phyloP scores from a whole-genome alignment of 208 protist species.

The Leishmania tarentolae region DNA sequence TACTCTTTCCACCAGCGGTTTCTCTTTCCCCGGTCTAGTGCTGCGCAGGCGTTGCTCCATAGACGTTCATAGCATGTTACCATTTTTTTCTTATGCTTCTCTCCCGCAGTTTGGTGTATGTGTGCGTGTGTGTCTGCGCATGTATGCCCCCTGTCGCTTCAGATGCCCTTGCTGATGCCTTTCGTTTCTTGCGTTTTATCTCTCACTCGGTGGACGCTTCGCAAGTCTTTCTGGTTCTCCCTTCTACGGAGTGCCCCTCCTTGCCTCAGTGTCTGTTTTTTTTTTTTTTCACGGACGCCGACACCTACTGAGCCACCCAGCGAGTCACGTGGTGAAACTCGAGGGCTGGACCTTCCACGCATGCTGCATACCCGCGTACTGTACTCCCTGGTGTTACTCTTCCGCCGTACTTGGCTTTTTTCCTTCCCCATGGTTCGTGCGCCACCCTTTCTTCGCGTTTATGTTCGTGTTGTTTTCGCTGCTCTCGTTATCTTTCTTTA shows the following conservation, averaged over 20 bases:
- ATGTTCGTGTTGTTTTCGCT: neutral
- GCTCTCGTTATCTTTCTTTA: neutral
- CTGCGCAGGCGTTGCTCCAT: neutral
- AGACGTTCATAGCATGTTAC: neutral
- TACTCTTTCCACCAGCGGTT: neutral
- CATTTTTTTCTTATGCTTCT: neutral
- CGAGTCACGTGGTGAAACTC: neutral
- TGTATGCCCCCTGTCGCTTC: neutral
- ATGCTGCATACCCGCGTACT: neutral
- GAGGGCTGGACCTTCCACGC: neutral
- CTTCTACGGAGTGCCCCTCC: neutral
- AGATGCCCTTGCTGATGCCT: neutral
- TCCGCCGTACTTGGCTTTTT: neutral
- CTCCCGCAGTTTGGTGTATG: neutral
- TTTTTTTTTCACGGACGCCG: neutral
- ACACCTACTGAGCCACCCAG: neutral
- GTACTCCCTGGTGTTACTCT: neutral
- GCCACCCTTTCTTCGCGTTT: neutral
- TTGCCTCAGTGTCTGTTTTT: neutral
- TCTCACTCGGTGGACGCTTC: neutral
- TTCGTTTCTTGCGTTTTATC: neutral
- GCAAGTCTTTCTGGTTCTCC: neutral
- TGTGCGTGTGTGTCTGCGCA: neutral
- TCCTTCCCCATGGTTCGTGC: neutral
- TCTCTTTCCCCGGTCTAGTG: neutral